Evolutionary conservation across 306 rosid species (phyloP).

Genomic region (Sophora flavescens): DNA sequence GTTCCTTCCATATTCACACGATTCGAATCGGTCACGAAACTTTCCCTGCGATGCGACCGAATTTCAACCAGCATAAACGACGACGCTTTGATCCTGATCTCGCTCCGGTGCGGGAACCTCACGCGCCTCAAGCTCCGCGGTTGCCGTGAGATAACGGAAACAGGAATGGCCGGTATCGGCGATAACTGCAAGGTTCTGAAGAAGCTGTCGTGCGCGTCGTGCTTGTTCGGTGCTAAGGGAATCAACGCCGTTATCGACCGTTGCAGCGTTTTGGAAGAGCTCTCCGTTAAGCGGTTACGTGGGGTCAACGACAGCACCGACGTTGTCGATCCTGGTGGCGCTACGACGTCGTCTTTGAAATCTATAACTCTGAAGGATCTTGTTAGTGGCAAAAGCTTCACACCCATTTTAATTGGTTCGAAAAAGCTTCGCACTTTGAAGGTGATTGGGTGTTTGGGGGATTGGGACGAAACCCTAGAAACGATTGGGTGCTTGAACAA

Average conservation of each 20-base stretch:
- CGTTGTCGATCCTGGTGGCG: slow-evolving; percentile 52
- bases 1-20: slow-evolving; percentile 67
- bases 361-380: slow-evolving; percentile 75
- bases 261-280: slow-evolving; percentile 69
- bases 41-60: slow-evolving; percentile 76
- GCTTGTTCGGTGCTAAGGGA: slow-evolving; percentile 69
- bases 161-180: slow-evolving; percentile 66
- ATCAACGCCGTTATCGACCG: slow-evolving; percentile 67
- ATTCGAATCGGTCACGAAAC: slow-evolving; percentile 78
- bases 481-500: slow-evolving; percentile 50
- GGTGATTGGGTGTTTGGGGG: slow-evolving; percentile 76
- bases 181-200: slow-evolving; percentile 65
- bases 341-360: slow-evolving; percentile 59
- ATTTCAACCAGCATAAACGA: slow-evolving; percentile 69
- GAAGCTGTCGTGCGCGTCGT: slow-evolving; percentile 78
- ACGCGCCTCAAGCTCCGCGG: slow-evolving; percentile 80
- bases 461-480: slow-evolving; percentile 76
- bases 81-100: slow-evolving; percentile 66
- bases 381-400: slow-evolving; percentile 67
- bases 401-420: slow-evolving; percentile 67
- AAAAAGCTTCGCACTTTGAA: slow-evolving; percentile 69
- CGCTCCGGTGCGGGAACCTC: slow-evolving; percentile 68
- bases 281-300: slow-evolving; percentile 79
- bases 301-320: slow-evolving; percentile 61
- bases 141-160: slow-evolving; percentile 68